Evolutionary conservation across 2,329 filamentous ascomycete species (phyloP), one percentile per base, ranked within the genome.

Genomic region (Venturia pyrina): DNA sequence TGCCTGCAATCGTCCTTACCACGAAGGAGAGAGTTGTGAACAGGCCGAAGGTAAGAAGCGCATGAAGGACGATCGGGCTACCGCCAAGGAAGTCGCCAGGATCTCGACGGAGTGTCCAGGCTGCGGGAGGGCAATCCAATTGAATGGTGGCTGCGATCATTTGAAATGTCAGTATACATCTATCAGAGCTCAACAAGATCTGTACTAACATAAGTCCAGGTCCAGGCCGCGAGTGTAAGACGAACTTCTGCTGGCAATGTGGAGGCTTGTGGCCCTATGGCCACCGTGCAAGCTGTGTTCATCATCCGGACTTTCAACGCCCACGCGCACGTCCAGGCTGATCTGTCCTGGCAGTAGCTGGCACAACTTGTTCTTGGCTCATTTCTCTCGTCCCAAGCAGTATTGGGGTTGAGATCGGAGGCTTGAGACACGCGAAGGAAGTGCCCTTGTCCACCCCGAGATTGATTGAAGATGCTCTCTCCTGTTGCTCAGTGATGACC

Each of bases 61-160:
- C 21, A 21, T 6, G 7, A 15, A 24, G 34, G 48, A 17, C 1
- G 40, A 50, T 11, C 28, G 37, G 10, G 63, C 63, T 37, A 37
- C 63, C n/a, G 63, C 57, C 6, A 17, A 24, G 13, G n/a, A 34
- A n/a, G 37, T 64, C 5, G 46, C 41, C 10, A 21, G 4, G 19
- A 40, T 50, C 8, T 34, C 41, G 24, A 53, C 37, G 48, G 32
- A 59, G 34, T 64, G 46, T 19, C 48, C 63, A 6, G 46, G 46
- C 8, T 64, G 63, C 43, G 21, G 34, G 48, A 57, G 3, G 11
- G 13, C 24, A n/a, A 56, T 64, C n/a, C 5, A 64, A 19, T 59
- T 59, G 63, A 32, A 40, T 11, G 28, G 34, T 1, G 48, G 63
- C 40, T 64, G 63, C 63, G 63, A 64, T 37, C 63, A 64, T 59